phyloP scores from a whole-genome alignment of 192 early-diverging fungal genomes.

The Diversispora eburnea region DNA sequence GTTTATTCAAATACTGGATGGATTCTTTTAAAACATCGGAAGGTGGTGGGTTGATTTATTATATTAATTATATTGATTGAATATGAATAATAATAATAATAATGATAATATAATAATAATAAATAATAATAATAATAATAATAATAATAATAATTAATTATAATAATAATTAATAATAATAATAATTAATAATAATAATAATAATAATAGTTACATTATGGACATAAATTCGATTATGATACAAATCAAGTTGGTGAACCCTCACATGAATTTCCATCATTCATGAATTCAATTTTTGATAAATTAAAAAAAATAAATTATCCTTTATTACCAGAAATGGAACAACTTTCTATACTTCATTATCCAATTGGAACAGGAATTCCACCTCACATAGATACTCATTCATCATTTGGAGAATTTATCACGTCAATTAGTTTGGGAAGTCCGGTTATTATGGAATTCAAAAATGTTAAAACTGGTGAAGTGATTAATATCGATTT shows the following conservation, averaged over 20 bases:
- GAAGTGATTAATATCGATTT: conserved; percentile 14
- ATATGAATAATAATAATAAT: background rate
- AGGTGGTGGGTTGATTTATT: conserved; percentile 19
- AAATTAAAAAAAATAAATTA: background rate
- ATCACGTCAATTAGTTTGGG: conserved; percentile 21
- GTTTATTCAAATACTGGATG: conserved; percentile 4
- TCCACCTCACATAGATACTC: conserved; percentile 27
- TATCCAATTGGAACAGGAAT: conserved; percentile 29
- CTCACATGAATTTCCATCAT: conserved; percentile 13
- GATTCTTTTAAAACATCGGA: conserved; percentile 18
- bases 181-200: too few relatives aligned
- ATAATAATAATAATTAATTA: too few relatives aligned
- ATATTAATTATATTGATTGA: too few relatives aligned
- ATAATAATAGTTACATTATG: conserved; percentile 24
- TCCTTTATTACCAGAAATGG: conserved; percentile 15
- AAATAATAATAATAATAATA: too few relatives aligned
- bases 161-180: too few relatives aligned
- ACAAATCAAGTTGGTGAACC: conserved; percentile 14
- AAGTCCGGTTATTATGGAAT: conserved; percentile 27
- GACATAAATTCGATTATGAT: conserved; percentile 20
- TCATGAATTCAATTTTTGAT: conserved; percentile 5
- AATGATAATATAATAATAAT: too few relatives aligned
- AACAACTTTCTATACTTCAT: conserved; percentile 23
- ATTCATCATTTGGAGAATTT: conserved; percentile 17
- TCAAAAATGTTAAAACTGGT: conserved; percentile 17